These are phyloP conservation scores for Oryza meyeriana DNA, from an alignment of 176 grass and related monocot genomes.

Conservation along the genomic window DNA sequence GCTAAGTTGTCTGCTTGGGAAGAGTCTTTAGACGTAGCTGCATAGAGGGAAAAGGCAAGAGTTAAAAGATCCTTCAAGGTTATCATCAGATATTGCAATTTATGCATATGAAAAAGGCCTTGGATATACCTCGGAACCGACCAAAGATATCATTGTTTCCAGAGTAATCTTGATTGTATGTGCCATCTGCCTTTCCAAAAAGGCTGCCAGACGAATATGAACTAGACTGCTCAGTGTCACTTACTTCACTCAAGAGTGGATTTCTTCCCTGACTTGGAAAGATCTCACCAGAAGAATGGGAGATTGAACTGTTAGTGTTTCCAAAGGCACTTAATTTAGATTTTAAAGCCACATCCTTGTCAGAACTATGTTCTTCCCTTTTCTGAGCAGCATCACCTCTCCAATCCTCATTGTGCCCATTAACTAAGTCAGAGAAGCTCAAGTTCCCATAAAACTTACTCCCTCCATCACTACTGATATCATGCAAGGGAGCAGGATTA, in stretches of 20 bases:
- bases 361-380: constrained; percentile 32
- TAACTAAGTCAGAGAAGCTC: constrained; percentile 59
- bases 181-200: constrained; percentile 45
- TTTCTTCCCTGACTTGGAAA: constrained; percentile 38
- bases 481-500: constrained; percentile 29
- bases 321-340: constrained; percentile 37
- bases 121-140: constrained; percentile 39
- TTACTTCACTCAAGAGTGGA: constrained; percentile 37
- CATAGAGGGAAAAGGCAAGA: background rate
- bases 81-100: constrained; percentile 2
- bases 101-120: constrained; percentile 1
- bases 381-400: constrained; percentile 34
- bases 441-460: constrained; percentile 51
- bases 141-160: constrained; percentile 39
- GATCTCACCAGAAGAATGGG: constrained; percentile 7
- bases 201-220: constrained; percentile 17
- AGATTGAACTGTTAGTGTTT: constrained; percentile 23
- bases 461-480: constrained; percentile 34
- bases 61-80: constrained; percentile 7
- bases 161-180: constrained; percentile 36
- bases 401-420: constrained; percentile 83
- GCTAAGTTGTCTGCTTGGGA: constrained; percentile 31
- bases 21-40: constrained; percentile 44
- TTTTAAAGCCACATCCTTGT: constrained; percentile 30
- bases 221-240: constrained; percentile 24